Evolutionary conservation across 257 asterid species (phyloP).

Genomic region (Solanum lycopersicoides): DNA sequence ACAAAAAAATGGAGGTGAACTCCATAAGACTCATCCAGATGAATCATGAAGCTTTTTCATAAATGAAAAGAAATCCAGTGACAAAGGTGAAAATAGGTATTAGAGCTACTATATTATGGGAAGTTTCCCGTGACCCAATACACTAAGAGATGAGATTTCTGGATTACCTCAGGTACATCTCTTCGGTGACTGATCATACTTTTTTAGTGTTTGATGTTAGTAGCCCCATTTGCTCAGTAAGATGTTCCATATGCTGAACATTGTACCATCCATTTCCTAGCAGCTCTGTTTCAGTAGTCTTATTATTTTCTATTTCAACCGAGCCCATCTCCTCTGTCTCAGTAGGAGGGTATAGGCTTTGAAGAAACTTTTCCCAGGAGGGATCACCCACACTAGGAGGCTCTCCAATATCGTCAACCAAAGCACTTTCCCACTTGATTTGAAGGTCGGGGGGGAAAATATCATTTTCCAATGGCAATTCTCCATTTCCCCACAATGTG

Average conservation of each 20-base stretch:
- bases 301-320: slow-evolving; percentile 22
- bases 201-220: slow-evolving; percentile 50
- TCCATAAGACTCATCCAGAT: neutral
- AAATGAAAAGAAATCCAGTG: neutral
- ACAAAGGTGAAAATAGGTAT: neutral
- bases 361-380: slow-evolving; percentile 75
- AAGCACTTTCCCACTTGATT: slow-evolving; percentile 47
- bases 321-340: slow-evolving; percentile 24
- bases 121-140: neutral
- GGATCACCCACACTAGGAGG: slow-evolving; percentile 64
- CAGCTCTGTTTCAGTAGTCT: slow-evolving; percentile 22
- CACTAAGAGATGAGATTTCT: neutral
- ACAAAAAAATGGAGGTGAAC: neutral
- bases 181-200: neutral
- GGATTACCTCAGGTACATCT: neutral
- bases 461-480: slow-evolving; percentile 30
- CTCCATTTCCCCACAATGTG: slow-evolving; percentile 15
- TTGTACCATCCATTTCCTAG: slow-evolving; percentile 47
- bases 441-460: slow-evolving; percentile 29
- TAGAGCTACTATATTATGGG: neutral
- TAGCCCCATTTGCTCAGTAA: slow-evolving; percentile 77
- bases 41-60: neutral
- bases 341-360: slow-evolving; percentile 27
- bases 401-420: slow-evolving; percentile 52
- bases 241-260: slow-evolving; percentile 47